Percentiles rank a stretch among this genome's conserved stretches.
Evolutionary conservation across 148 eudicot genomes (phyloP).

Genomic region (Rhododendron griersonianum): DNA sequence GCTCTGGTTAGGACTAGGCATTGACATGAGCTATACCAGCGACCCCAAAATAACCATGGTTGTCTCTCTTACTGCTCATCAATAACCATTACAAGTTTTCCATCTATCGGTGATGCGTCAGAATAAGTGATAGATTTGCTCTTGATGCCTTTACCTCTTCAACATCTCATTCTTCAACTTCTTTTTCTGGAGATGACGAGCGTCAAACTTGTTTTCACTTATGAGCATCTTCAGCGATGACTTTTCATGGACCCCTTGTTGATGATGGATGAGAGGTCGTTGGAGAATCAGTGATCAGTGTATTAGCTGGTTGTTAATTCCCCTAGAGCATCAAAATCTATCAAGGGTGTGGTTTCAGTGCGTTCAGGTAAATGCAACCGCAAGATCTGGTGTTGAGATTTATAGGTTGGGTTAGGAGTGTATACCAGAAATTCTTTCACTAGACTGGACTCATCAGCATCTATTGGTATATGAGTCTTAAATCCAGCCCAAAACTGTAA

Average conservation of each 20-base stretch:
- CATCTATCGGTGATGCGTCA: not conserved
- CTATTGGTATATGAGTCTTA: not conserved
- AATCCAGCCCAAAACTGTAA: not conserved
- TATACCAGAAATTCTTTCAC: not conserved
- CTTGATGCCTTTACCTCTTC: not conserved
- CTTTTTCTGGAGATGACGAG: not conserved
- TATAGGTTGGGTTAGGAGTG: not conserved
- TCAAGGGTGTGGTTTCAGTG: not conserved
- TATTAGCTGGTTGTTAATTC: not conserved
- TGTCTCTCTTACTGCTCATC: not conserved
- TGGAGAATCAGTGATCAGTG: not conserved
- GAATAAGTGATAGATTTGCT: not conserved
- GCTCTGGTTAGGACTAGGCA: not conserved
- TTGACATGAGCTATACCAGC: not conserved
- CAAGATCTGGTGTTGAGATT: not conserved
- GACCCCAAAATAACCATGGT: not conserved
- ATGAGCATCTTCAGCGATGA: not conserved
- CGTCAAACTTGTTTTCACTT: not conserved
- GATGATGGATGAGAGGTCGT: not conserved
- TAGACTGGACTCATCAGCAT: not conserved
- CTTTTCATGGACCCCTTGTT: not conserved
- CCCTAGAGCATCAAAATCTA: not conserved
- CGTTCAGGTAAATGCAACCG: not conserved
- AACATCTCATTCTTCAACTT: not conserved
- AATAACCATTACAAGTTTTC: not conserved